phyloP scores from a whole-genome alignment of 345 rosid species.

The Passiflora organensis region DNA sequence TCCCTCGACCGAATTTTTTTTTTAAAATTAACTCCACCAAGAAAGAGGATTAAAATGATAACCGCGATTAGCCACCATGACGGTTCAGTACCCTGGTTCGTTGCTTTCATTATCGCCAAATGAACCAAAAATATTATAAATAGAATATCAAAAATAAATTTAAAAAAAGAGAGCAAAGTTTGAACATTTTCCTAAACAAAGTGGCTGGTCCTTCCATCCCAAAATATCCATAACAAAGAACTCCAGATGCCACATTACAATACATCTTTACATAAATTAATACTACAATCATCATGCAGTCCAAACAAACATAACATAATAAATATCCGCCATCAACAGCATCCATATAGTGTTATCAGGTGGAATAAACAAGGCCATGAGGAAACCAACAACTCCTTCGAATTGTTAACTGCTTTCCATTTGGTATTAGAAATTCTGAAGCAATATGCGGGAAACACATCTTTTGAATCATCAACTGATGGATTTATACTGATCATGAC shows the following conservation, averaged over 20 bases:
- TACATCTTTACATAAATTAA: too few species aligned
- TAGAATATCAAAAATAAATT: too few species aligned
- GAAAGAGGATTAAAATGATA: too few species aligned
- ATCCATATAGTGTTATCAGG: constrained; percentile 16
- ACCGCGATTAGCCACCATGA: too few species aligned
- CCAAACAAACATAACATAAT: neutral
- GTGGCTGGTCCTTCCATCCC: constrained; percentile 7
- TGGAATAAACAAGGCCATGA: constrained; percentile 33
- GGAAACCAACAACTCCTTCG: constrained; percentile 44
- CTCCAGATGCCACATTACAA: constrained; percentile 1
- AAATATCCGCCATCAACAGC: constrained; percentile 18
- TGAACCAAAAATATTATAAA: too few species aligned
- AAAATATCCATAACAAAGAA: constrained; percentile 7
- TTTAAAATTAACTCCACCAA: too few species aligned
- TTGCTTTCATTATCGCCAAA: too few species aligned
- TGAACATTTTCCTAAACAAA: constrained; percentile 9
- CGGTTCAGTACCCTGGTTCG: too few species aligned
- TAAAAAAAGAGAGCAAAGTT: neutral
- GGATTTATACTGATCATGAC: too few species aligned
- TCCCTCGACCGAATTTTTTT: too few species aligned
- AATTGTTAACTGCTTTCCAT: constrained; percentile 26
- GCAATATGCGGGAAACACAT: constrained; percentile 5
- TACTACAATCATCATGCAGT: constrained; percentile 2
- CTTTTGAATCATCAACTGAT: neutral
- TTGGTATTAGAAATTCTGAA: constrained; percentile 35